Conservation (phyloP, 495 filamentous ascomycete genomes). For the Penicillium lagena region DNA sequence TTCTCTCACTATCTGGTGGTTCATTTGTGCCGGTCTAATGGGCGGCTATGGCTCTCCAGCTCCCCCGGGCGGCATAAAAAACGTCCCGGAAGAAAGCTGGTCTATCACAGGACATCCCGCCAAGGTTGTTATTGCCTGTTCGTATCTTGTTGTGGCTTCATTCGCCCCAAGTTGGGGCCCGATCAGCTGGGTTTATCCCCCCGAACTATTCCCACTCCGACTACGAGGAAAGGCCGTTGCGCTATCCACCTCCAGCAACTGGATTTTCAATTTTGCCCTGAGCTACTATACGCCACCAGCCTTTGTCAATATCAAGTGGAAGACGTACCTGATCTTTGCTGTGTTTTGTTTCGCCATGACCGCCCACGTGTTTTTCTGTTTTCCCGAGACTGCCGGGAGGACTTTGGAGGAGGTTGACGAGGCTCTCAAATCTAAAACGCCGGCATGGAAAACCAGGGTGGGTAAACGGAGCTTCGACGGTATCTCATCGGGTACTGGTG, state of each 20-base stretch:
- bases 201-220: conserved; percentile 10
- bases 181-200: conserved; percentile 17
- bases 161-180: conserved; percentile 56
- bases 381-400: conserved; percentile 76
- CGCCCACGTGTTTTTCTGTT: conserved; percentile 69
- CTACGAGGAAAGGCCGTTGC: conserved; percentile 57
- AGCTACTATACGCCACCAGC: conserved; percentile 57
- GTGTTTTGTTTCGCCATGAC: conserved; percentile 17
- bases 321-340: conserved; percentile 45
- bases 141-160: conserved; percentile 59
- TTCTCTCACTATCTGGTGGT: conserved; percentile 65
- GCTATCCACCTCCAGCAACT: conserved; percentile 50
- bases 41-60: conserved; percentile 46
- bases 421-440: conserved; percentile 56
- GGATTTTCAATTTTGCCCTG: conserved; percentile 34
- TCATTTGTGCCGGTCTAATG: conserved; percentile 60
- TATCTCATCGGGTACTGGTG: no score
- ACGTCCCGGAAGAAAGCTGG: conserved; percentile 28
- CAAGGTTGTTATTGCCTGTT: conserved; percentile 54
- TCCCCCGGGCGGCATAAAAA: conserved; percentile 32
- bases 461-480: no score
- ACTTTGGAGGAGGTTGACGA: conserved; percentile 71
- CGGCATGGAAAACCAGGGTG: conserved; percentile 70
- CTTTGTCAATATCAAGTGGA: conserved; percentile 54
- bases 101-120: conserved; percentile 31